Percentiles rank a stretch among this genome's conserved stretches.
Conservation (phyloP, 495 filamentous ascomycete genomes). For the Entonaema liquescens region DNA sequence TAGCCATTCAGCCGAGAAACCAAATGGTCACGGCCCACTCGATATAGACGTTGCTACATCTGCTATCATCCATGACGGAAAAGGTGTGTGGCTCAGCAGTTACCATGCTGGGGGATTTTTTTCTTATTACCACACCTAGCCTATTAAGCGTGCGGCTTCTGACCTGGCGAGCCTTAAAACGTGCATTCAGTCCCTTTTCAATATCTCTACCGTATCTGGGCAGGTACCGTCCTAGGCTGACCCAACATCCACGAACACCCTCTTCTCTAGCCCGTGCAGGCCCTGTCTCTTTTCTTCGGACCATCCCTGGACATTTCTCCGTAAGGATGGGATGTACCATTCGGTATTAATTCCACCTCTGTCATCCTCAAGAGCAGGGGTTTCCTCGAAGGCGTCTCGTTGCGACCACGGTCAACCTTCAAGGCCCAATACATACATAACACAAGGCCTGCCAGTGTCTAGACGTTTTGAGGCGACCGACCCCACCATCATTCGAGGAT, state of each 20-base stretch:
- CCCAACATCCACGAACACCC: constrained; percentile 46
- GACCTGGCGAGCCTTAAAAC: constrained; percentile 51
- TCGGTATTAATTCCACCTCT: constrained; percentile 62
- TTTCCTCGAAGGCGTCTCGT: constrained; percentile 54
- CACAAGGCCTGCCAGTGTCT: constrained; percentile 49
- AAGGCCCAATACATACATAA: constrained; percentile 54
- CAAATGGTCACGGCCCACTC: constrained; percentile 51
- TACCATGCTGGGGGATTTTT: constrained; percentile 47
- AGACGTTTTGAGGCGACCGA: constrained; percentile 49
- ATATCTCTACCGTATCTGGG: constrained; percentile 49
- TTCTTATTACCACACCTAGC: constrained; percentile 51
- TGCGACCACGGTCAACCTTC: constrained; percentile 55
- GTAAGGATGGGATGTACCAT: constrained; percentile 54
- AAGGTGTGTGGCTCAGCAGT: constrained; percentile 60
- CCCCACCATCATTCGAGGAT: constrained; percentile 51
- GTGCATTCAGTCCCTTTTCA: constrained; percentile 48
- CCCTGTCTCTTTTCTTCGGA: constrained; percentile 56
- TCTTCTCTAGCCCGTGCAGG: constrained; percentile 50
- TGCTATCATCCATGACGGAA: constrained; percentile 48
- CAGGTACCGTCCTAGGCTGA: constrained; percentile 47
- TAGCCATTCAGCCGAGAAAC: constrained; percentile 64
- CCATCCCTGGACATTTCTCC: constrained; percentile 60
- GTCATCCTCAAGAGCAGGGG: constrained; percentile 57
- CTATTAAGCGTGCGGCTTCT: constrained; percentile 53
- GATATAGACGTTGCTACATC: constrained; percentile 52